These are phyloP conservation scores for Polygonum maritimum DNA, from an alignment of 148 eudicot species.

Conservation along the genomic window DNA sequence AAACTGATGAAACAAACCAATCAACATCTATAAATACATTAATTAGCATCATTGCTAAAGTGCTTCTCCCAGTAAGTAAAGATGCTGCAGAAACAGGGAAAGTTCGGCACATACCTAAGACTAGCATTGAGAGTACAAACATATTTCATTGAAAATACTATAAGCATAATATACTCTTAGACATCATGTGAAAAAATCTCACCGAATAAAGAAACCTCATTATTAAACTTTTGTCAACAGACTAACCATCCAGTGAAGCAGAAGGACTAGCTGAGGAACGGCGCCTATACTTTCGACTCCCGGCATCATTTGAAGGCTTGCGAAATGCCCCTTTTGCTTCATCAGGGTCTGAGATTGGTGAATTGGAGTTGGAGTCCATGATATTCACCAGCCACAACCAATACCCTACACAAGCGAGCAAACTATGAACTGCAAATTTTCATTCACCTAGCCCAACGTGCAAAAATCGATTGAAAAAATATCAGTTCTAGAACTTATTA, in stretches of 20 bases:
- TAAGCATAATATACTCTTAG: background rate
- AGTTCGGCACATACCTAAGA: background rate
- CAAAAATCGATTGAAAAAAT: background rate
- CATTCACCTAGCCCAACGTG: background rate
- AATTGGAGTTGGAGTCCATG: slow-evolving; percentile 44
- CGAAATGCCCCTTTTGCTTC: slow-evolving; percentile 58
- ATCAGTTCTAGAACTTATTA: background rate
- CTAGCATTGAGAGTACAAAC: background rate
- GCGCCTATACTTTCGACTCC: slow-evolving; percentile 60
- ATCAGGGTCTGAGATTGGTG: slow-evolving; percentile 35
- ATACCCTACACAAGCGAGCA: slow-evolving; percentile 11
- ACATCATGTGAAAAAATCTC: background rate
- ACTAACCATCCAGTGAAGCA: slow-evolving; percentile 67
- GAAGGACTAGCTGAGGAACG: slow-evolving; percentile 53
- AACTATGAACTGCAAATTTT: background rate
- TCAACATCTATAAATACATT: background rate
- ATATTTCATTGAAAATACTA: background rate
- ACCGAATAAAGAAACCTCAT: background rate
- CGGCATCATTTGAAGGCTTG: slow-evolving; percentile 64
- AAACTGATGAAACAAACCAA: background rate
- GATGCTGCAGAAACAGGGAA: background rate
- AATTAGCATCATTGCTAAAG: background rate
- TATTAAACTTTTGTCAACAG: background rate
- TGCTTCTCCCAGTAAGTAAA: background rate
- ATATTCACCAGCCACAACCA: background rate